Conservation (phyloP, 495 filamentous ascomycete species). For the Penicillium lagena region DNA sequence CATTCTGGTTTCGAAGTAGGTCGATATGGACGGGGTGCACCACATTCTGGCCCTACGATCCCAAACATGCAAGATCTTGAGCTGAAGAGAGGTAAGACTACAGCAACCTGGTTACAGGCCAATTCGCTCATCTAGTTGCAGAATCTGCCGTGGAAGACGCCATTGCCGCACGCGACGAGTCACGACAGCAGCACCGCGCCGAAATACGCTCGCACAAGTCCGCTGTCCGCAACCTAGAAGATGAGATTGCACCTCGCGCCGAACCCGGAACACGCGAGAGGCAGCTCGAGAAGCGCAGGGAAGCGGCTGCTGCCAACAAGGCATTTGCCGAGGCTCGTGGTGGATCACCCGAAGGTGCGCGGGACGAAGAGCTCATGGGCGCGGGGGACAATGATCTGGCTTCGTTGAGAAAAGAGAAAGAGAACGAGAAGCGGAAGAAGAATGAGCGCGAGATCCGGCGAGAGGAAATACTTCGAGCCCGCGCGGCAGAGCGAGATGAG, state of each 20-base stretch:
- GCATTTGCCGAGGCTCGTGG: constrained; percentile 40
- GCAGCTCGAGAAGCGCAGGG: constrained; percentile 74
- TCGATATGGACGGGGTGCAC: constrained; percentile 5
- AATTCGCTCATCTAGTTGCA: constrained; percentile 6
- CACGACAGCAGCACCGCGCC: constrained; percentile 51
- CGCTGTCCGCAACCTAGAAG: constrained; percentile 35
- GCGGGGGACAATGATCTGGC: constrained; percentile 35
- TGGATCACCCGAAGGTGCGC: constrained; percentile 34
- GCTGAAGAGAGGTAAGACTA: constrained; percentile 50
- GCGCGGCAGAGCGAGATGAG: constrained; percentile 37
- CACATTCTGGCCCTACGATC: constrained; percentile 59
- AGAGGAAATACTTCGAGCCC: constrained; percentile 36
- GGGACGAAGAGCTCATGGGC: constrained; percentile 38
- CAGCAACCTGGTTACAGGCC: not conserved
- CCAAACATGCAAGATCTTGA: constrained; percentile 72
- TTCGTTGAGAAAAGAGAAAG: constrained; percentile 32
- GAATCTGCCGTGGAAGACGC: constrained; percentile 52
- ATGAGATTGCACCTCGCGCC: constrained; percentile 78
- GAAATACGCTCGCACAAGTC: constrained; percentile 41
- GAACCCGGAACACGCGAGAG: constrained; percentile 82
- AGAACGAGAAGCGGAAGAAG: constrained; percentile 35
- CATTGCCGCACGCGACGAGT: constrained; percentile 41
- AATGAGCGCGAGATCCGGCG: constrained; percentile 35
- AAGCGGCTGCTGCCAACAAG: constrained; percentile 43
- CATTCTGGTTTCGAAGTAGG: constrained; percentile 3